Evolutionary conservation across 176 grass and related monocot genomes (phyloP).

Genomic region (Dendrocalamus sinicus): DNA sequence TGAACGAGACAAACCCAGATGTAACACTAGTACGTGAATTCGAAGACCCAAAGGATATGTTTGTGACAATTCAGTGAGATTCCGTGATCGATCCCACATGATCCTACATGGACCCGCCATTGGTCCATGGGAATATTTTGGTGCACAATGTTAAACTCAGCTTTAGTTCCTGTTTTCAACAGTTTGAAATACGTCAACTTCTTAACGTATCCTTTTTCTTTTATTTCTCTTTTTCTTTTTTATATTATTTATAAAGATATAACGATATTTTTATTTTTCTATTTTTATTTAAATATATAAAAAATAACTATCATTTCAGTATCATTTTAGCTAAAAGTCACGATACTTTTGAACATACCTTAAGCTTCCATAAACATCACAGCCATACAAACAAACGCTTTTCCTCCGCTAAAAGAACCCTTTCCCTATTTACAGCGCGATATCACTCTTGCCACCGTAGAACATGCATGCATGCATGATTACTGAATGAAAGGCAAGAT

Average conservation of each 20-base stretch:
- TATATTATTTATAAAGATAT: too few species aligned
- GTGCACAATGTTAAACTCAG: background rate
- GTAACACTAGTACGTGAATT: background rate
- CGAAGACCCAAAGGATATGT: background rate
- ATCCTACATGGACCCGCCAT: conserved; percentile 14
- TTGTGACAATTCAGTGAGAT: background rate
- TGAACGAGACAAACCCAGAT: background rate
- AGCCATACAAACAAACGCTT: background rate
- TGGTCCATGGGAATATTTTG: background rate
- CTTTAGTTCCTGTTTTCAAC: background rate
- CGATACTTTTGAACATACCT: too few species aligned
- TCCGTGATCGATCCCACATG: conserved; percentile 20
- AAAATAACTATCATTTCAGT: too few species aligned
- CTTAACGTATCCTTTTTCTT: too few species aligned
- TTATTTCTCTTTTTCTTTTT: too few species aligned
- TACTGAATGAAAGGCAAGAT: background rate
- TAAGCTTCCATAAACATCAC: background rate
- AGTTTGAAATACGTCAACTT: too few species aligned
- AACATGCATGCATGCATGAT: background rate
- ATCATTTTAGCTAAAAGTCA: too few species aligned
- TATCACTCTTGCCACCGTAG: background rate
- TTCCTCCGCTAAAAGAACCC: background rate
- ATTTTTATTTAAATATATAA: too few species aligned
- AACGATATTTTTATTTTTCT: too few species aligned
- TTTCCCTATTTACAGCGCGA: background rate